Evolutionary conservation across 805 yeast species (phyloP).

Genomic region (Starmera caribaea): DNA sequence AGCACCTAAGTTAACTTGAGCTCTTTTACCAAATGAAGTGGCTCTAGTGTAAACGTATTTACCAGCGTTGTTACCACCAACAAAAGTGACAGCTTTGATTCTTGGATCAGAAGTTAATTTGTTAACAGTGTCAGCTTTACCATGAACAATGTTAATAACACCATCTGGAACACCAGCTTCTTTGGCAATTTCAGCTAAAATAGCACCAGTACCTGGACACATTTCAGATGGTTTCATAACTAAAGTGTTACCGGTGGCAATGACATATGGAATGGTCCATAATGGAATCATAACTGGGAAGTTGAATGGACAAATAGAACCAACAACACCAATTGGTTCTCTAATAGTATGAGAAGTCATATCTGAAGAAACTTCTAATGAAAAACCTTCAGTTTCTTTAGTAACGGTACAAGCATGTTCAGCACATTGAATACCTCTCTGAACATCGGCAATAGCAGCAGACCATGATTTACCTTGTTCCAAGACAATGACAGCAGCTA

Average conservation of each 20-base stretch:
- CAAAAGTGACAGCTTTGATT: slow-evolving; percentile 69
- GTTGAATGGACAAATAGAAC: slow-evolving; percentile 72
- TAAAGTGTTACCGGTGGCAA: slow-evolving; percentile 69
- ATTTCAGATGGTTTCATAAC: slow-evolving; percentile 64
- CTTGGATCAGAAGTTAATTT: slow-evolving; percentile 62
- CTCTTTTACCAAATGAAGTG: slow-evolving; percentile 60
- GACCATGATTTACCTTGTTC: slow-evolving; percentile 74
- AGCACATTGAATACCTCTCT: slow-evolving; percentile 73
- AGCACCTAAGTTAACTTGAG: slow-evolving; percentile 72
- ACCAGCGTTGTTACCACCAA: slow-evolving; percentile 75
- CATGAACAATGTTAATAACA: slow-evolving; percentile 64
- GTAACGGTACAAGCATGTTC: slow-evolving; percentile 65
- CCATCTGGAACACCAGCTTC: slow-evolving; percentile 75
- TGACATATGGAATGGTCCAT: slow-evolving; percentile 45
- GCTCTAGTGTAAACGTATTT: slow-evolving; percentile 61
- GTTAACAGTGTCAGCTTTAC: slow-evolving; percentile 64
- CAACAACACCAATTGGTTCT: slow-evolving; percentile 68
- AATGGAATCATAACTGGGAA: slow-evolving; percentile 76
- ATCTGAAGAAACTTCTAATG: slow-evolving; percentile 57
- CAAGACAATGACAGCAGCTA: slow-evolving; percentile 53
- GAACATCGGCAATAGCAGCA: slow-evolving; percentile 68
- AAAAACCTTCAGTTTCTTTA: slow-evolving; percentile 51
- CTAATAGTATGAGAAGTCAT: slow-evolving; percentile 70
- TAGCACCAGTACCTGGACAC: slow-evolving; percentile 75
- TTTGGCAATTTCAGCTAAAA: slow-evolving; percentile 59